Conservation (phyloP, 2,329 filamentous ascomycete genomes). For the Colletotrichum plurivorum region DNA sequence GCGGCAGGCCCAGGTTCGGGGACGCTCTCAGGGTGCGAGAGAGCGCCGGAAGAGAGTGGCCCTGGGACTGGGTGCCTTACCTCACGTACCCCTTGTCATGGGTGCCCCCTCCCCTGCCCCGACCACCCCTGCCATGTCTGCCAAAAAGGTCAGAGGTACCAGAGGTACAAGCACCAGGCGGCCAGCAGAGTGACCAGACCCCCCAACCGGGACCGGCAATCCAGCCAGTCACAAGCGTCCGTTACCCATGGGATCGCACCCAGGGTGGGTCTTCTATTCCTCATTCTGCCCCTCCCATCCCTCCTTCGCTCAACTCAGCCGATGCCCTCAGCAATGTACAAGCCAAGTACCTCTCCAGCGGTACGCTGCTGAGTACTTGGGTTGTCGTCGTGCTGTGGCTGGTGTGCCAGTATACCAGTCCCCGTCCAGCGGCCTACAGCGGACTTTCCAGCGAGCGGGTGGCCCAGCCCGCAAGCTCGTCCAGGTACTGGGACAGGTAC, state of each 20-base stretch:
- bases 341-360: conserved; percentile 1
- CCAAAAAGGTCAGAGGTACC: conserved; percentile 31
- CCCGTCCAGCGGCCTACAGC: conserved; percentile 23
- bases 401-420: neutral
- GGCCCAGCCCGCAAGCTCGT: neutral
- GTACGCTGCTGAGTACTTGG: conserved; percentile 16
- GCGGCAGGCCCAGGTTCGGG: neutral
- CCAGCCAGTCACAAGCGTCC: conserved; percentile 35
- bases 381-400: neutral
- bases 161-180: conserved; percentile 21
- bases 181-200: conserved; percentile 24
- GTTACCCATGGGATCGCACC: conserved; percentile 35
- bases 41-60: neutral
- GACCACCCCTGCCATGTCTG: conserved; percentile 23
- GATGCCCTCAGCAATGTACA: conserved; percentile 40
- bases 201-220: conserved; percentile 6
- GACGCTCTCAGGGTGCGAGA: neutral
- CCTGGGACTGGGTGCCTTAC: conserved; percentile 23
- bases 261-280: conserved; percentile 31
- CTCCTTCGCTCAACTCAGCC: conserved; percentile 34
- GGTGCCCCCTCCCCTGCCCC: conserved; percentile 2
- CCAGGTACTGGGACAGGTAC: neutral
- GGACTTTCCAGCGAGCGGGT: neutral
- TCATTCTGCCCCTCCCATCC: conserved; percentile 30
- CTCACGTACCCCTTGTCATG: conserved; percentile 15